Evolutionary conservation across 208 protist species (phyloP).

Genomic region (Trypanosoma cruzi): DNA sequence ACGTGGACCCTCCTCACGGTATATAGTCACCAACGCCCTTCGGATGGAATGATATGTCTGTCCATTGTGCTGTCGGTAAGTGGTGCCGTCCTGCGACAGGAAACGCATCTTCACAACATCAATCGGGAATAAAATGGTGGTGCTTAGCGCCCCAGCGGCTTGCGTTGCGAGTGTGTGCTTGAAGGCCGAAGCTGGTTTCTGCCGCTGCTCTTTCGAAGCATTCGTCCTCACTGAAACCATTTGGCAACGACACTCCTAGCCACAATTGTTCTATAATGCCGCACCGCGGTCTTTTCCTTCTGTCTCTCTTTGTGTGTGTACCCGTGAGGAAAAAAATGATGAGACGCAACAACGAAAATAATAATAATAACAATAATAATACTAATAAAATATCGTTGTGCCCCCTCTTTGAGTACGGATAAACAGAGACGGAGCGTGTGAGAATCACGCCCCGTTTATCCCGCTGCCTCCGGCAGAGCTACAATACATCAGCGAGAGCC

Average conservation of each 20-base stretch:
- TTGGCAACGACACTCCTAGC: background rate
- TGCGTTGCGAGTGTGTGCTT: slow-evolving; percentile 66
- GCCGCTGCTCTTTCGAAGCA: background rate
- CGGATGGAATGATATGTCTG: slow-evolving; percentile 54
- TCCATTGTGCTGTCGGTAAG: slow-evolving; percentile 71
- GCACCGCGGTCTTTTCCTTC: background rate
- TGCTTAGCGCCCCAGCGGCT: slow-evolving; percentile 52
- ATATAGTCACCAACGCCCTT: slow-evolving; percentile 39
- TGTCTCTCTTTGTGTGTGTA: background rate
- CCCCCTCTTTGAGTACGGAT: too few relatives aligned
- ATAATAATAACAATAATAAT: too few relatives aligned
- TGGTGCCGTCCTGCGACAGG: slow-evolving; percentile 86
- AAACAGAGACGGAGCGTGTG: too few relatives aligned
- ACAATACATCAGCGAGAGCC: too few relatives aligned
- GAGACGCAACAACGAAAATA: too few relatives aligned
- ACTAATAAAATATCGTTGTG: too few relatives aligned
- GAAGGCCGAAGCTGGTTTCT: background rate
- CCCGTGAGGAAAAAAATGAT: too few relatives aligned
- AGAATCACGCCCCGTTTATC: too few relatives aligned
- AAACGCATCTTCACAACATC: slow-evolving; percentile 90
- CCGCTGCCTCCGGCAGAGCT: too few relatives aligned
- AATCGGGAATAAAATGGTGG: slow-evolving; percentile 80
- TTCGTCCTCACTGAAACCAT: background rate
- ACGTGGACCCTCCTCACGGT: slow-evolving; percentile 52
- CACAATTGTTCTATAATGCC: background rate